Evolutionary conservation across 2,329 filamentous ascomycete genomes (phyloP).

Genomic region (Aspergillus sp.): DNA sequence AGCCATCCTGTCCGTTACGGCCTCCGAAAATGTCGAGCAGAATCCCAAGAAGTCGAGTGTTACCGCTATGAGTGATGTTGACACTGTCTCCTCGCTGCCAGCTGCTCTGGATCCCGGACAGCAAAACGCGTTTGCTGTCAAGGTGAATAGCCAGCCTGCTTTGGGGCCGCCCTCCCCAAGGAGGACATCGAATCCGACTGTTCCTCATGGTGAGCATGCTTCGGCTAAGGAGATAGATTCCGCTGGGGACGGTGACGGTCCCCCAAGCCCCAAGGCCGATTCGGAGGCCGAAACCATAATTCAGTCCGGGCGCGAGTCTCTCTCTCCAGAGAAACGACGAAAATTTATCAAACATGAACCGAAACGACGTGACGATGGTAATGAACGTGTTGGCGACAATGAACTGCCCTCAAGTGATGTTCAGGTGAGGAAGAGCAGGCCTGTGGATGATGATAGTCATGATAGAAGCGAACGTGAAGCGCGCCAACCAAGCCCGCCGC

Average conservation of each 20-base stretch:
- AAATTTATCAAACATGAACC: constrained; percentile 41
- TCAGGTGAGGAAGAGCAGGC: constrained; percentile 32
- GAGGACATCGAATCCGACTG: constrained; percentile 21
- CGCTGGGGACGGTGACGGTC: constrained; percentile 34
- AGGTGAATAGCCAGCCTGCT: constrained; percentile 27
- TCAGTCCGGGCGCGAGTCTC: constrained; percentile 46
- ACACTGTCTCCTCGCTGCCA: constrained; percentile 39
- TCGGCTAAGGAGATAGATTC: constrained; percentile 26
- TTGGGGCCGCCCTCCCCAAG: constrained; percentile 25
- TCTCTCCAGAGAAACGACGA: constrained; percentile 49
- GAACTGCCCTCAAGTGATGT: constrained; percentile 23
- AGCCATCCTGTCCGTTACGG: constrained; percentile 34
- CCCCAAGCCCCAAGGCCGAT: constrained; percentile 43
- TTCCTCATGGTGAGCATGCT: constrained; percentile 21
- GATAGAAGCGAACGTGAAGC: constrained; percentile 22
- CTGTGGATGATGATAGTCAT: constrained; percentile 27
- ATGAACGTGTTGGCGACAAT: constrained; percentile 21
- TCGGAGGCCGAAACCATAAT: constrained; percentile 53
- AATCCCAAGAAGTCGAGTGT: constrained; percentile 38
- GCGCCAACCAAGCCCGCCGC: constrained; percentile 27
- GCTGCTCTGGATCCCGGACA: constrained; percentile 37
- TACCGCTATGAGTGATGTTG: constrained; percentile 51
- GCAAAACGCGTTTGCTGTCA: constrained; percentile 33
- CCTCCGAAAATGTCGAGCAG: constrained; percentile 47
- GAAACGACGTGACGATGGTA: constrained; percentile 32